These are phyloP conservation scores for Pyrenula massariospora DNA, from an alignment of 495 filamentous ascomycete species.

Conservation along the genomic window DNA sequence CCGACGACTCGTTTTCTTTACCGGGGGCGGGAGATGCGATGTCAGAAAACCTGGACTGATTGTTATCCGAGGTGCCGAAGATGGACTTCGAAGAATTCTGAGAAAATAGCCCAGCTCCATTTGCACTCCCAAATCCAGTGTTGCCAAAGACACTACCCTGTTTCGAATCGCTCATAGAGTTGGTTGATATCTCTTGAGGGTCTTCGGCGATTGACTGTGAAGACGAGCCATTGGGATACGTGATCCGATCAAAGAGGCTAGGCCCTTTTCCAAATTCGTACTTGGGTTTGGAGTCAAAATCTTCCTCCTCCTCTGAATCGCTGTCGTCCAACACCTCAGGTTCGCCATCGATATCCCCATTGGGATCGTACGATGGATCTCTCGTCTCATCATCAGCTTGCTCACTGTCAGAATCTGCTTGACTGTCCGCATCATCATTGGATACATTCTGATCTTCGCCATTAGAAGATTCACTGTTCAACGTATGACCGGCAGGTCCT, in stretches of 20 bases:
- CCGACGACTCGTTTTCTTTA: background rate
- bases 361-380: constrained; percentile 14
- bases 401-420: constrained; percentile 28
- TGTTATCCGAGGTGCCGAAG: background rate
- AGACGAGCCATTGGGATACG: background rate
- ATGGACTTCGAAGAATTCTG: background rate
- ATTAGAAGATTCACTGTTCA: constrained; percentile 16
- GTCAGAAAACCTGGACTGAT: background rate
- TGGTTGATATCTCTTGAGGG: background rate
- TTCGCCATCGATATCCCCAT: constrained; percentile 3
- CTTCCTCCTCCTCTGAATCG: constrained; percentile 17
- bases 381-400: constrained; percentile 35
- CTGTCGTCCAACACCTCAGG: constrained; percentile 14
- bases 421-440: constrained; percentile 20
- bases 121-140: background rate
- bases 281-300: constrained; percentile 3
- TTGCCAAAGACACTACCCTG: background rate
- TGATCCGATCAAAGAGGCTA: background rate
- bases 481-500: background rate
- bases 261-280: constrained; percentile 1
- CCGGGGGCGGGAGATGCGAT: background rate
- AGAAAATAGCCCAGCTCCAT: background rate
- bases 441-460: constrained; percentile 29
- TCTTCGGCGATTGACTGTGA: background rate
- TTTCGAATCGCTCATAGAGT: background rate